Conservation (phyloP, 106 monocot species). For the Dioscorea dumetorum region DNA sequence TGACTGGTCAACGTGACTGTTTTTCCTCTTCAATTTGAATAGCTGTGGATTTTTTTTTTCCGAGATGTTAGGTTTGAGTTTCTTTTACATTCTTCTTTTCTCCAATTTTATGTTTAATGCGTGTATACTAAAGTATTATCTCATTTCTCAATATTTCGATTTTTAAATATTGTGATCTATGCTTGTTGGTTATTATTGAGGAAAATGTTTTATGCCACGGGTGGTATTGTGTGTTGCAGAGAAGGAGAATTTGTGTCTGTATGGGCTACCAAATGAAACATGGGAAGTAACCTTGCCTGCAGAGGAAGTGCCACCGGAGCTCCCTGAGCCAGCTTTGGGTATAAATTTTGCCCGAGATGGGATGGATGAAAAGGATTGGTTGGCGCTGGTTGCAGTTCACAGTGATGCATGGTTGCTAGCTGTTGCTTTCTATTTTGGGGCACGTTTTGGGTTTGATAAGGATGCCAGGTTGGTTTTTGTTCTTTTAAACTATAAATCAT, state of each 20-base stretch:
- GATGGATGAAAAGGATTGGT: slow-evolving; percentile 66
- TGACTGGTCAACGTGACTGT: no score
- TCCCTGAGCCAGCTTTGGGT: slow-evolving; percentile 61
- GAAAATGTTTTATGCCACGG: neutral
- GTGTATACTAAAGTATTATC: no score
- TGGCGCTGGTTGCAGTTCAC: slow-evolving; percentile 59
- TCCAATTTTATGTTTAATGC: no score
- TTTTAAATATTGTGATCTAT: no score
- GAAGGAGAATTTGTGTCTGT: slow-evolving; percentile 69
- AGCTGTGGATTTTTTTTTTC: no score
- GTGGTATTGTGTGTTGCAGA: slow-evolving; percentile 23
- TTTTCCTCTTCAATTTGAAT: no score
- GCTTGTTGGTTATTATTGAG: no score
- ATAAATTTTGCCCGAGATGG: slow-evolving; percentile 71
- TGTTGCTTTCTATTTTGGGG: slow-evolving; percentile 71
- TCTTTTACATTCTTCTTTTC: no score
- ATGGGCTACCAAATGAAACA: slow-evolving; percentile 59
- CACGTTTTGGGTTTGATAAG: slow-evolving; percentile 64
- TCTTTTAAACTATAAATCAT: no score
- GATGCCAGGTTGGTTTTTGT: slow-evolving; percentile 31
- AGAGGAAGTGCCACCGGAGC: slow-evolving; percentile 61
- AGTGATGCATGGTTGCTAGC: slow-evolving; percentile 66
- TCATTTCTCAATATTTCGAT: no score
- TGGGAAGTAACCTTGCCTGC: slow-evolving; percentile 74
- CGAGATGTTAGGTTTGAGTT: no score